A percentile compares a stretch with the other conserved stretches of the same genome.
phyloP scores from a whole-genome alignment of 2,329 filamentous ascomycete species.

The Neurospora sp. region DNA sequence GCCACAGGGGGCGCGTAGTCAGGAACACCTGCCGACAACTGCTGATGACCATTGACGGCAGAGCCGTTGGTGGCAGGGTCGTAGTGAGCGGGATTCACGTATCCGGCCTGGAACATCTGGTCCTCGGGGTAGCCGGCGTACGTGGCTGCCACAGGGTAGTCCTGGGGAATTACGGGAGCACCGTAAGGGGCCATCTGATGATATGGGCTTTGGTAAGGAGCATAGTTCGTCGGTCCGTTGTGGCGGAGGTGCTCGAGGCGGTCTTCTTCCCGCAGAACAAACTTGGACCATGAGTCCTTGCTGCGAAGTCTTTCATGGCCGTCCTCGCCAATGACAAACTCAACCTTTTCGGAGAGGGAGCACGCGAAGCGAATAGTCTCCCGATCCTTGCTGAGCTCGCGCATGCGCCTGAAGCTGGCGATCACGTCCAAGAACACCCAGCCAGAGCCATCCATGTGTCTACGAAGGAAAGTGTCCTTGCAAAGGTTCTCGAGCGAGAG shows the following conservation, averaged over 20 bases:
- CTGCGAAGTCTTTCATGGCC: constrained; percentile 69
- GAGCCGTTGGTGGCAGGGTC: constrained; percentile 21
- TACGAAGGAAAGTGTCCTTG: constrained; percentile 82
- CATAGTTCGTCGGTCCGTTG: constrained; percentile 46
- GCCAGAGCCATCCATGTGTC: constrained; percentile 90
- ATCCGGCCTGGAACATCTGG: constrained; percentile 21
- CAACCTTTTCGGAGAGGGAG: constrained; percentile 60
- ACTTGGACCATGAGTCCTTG: constrained; percentile 67
- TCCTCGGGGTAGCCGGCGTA: constrained; percentile 20
- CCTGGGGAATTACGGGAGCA: constrained; percentile 10
- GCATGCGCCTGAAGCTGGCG: constrained; percentile 77
- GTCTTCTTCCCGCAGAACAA: constrained; percentile 61
- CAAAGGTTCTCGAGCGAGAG: constrained; percentile 93
- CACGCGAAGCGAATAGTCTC: constrained; percentile 67
- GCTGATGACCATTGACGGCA: constrained; percentile 30
- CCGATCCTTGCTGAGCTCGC: constrained; percentile 59
- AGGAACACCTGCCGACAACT: constrained; percentile 52
- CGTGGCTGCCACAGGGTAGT: constrained; percentile 19
- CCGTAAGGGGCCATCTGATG: constrained; percentile 17
- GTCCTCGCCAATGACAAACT: constrained; percentile 66
- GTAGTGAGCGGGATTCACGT: constrained; percentile 23
- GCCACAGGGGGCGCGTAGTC: constrained; percentile 43
- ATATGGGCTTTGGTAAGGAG: constrained; percentile 14
- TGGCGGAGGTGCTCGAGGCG: constrained; percentile 66
- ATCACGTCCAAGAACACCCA: constrained; percentile 77